Evolutionary conservation across 192 early-diverging fungal species (phyloP).

Genomic region (Funneliformis mosseae): DNA sequence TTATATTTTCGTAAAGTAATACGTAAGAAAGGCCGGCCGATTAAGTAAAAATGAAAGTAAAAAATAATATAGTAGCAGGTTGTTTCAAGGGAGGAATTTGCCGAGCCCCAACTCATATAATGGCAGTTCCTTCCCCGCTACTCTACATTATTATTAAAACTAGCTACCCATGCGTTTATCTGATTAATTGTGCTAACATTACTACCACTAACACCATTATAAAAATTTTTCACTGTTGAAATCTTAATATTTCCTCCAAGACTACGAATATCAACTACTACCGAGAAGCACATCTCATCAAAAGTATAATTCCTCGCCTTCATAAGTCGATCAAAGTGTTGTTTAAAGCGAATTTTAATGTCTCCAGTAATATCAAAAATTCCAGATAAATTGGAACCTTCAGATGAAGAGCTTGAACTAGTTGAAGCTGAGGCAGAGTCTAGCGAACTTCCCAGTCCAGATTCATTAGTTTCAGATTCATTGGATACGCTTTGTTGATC

Average conservation of each 20-base stretch:
- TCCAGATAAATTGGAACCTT: no score
- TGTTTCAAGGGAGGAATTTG: no score
- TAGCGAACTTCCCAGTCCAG: no score
- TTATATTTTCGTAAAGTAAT: no score
- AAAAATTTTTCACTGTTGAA: neutral
- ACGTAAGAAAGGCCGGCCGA: no score
- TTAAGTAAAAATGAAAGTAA: no score
- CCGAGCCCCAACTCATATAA: no score
- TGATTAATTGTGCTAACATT: neutral
- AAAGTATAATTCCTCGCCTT: neutral
- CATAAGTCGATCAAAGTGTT: neutral
- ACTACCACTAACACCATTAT: conserved; percentile 2
- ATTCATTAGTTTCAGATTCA: conserved; percentile 9
- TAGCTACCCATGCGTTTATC: neutral
- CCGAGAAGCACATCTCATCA: neutral
- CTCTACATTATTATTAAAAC: no score
- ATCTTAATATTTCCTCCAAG: no score
- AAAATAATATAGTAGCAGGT: no score
- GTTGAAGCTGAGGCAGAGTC: neutral
- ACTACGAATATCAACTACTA: neutral
- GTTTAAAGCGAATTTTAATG: conserved; percentile 1
- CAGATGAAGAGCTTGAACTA: neutral
- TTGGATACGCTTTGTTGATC: neutral
- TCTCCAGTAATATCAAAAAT: no score
- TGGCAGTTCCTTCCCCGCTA: no score